A percentile compares a stretch with the other conserved stretches of the same genome.
Conservation (phyloP, 1,284 basidiomycete genomes). For the Lentinus polychrous region DNA sequence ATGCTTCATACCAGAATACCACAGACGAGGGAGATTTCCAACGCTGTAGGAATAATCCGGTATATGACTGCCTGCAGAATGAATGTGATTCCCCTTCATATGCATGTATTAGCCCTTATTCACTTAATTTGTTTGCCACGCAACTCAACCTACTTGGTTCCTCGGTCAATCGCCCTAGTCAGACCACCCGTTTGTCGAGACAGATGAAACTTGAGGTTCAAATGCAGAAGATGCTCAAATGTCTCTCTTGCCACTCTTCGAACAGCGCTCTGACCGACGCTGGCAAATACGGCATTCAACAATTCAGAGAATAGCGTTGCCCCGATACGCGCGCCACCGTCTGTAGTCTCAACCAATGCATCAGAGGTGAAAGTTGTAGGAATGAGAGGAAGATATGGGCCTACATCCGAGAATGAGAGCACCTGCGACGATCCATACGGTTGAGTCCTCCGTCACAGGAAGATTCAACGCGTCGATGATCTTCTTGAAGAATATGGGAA, state of each 20-base stretch:
- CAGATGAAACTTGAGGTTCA: slow-evolving; percentile 92
- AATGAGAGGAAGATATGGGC: slow-evolving; percentile 1
- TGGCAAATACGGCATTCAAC: slow-evolving; percentile 94
- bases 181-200: slow-evolving; percentile 93
- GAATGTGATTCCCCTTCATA: slow-evolving; percentile 89
- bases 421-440: slow-evolving; percentile 90
- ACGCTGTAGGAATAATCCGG: slow-evolving; percentile 90
- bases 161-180: slow-evolving; percentile 93
- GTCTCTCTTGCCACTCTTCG: slow-evolving; percentile 91
- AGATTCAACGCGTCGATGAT: slow-evolving; percentile 90
- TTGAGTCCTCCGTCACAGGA: slow-evolving; percentile 69
- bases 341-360: slow-evolving; percentile 33
- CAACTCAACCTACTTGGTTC: slow-evolving; percentile 72
- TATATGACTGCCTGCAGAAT: slow-evolving; percentile 91
- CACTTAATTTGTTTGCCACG: not conserved
- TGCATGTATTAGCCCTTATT: not conserved
- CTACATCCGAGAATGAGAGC: slow-evolving; percentile 86
- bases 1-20: slow-evolving; percentile 76
- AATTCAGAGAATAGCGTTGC: slow-evolving; percentile 89
- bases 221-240: slow-evolving; percentile 86
- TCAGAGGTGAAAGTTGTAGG: slow-evolving; percentile 1
- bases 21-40: slow-evolving; percentile 96
- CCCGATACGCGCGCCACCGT: slow-evolving; percentile 86
- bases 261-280: slow-evolving; percentile 91
- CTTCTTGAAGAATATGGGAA: slow-evolving; percentile 91